These are phyloP conservation scores for Phtheirospermum japonicum DNA, from an alignment of 257 asterid species.

Conservation along the genomic window DNA sequence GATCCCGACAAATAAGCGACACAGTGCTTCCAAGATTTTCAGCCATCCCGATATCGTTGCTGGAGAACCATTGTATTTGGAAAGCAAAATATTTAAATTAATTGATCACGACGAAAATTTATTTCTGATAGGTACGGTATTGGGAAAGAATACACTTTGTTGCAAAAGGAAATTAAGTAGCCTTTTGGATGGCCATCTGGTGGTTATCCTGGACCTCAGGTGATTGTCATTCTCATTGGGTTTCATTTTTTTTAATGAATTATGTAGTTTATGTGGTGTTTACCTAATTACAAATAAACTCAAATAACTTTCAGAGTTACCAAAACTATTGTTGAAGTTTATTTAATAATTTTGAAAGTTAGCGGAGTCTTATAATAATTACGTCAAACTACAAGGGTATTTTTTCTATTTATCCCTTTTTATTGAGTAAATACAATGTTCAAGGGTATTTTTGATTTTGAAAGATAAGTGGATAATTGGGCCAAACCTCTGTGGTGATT, in stretches of 20 bases:
- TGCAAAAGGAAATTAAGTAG: conserved; percentile 78
- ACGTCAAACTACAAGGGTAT: too few species aligned
- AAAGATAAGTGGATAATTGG: too few species aligned
- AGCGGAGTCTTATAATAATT: too few species aligned
- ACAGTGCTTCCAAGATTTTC: conserved; percentile 66
- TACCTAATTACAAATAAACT: too few species aligned
- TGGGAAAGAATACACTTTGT: conserved; percentile 88
- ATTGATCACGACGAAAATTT: background rate
- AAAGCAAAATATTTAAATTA: too few species aligned
- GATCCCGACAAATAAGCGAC: conserved; percentile 80
- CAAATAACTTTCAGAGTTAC: too few species aligned
- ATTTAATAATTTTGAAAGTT: too few species aligned
- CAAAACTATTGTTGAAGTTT: too few species aligned
- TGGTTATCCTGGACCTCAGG: conserved; percentile 98
- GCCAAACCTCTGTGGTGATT: too few species aligned
- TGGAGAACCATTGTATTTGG: conserved; percentile 76
- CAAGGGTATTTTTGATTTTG: too few species aligned
- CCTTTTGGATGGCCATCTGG: conserved; percentile 95
- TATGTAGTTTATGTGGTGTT: background rate
- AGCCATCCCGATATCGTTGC: conserved; percentile 64
- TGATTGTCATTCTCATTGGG: conserved; percentile 16
- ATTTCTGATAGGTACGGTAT: conserved; percentile 70
- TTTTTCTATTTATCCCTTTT: too few species aligned
- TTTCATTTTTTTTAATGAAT: background rate
- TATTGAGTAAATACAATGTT: too few species aligned